These are phyloP conservation scores for Wickerhamomyces sp. DNA, from an alignment of 1,139 yeast species.

Conservation along the genomic window DNA sequence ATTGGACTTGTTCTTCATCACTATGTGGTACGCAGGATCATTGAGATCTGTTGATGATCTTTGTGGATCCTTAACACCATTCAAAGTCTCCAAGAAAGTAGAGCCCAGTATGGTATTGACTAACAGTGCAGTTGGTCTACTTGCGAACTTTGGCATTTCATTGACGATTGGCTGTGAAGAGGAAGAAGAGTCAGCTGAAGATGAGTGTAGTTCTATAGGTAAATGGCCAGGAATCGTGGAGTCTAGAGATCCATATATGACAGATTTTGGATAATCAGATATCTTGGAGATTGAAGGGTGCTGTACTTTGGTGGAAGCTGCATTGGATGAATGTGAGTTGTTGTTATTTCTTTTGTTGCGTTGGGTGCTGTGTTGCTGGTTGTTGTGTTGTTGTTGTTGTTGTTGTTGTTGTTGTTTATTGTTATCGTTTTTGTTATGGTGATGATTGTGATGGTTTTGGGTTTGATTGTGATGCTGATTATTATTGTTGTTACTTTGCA, in stretches of 20 bases:
- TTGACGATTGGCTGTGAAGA: constrained; percentile 2
- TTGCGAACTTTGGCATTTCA: constrained; percentile 12
- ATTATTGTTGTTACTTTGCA: background rate
- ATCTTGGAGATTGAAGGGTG: constrained; percentile 6
- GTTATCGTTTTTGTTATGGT: constrained; percentile 1
- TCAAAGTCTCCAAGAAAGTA: constrained; percentile 7
- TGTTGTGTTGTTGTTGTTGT: no score
- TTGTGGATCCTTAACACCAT: background rate
- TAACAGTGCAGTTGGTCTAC: constrained; percentile 11
- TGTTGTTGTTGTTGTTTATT: background rate
- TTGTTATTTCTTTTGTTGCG: constrained; percentile 1
- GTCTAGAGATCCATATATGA: constrained; percentile 10
- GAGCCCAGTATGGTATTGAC: constrained; percentile 1
- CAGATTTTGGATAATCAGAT: constrained; percentile 9
- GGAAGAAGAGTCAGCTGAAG: background rate
- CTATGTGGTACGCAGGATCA: constrained; percentile 16
- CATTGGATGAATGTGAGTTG: background rate
- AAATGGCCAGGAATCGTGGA: constrained; percentile 12
- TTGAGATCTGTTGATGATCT: background rate
- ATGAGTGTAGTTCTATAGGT: background rate
- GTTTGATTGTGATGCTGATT: background rate
- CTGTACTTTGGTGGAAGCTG: background rate
- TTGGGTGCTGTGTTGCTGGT: constrained; percentile 1
- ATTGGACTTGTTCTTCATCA: constrained; percentile 2
- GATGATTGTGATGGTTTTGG: background rate